Evolutionary conservation across 352 stramenopile genomes (phyloP).

Genomic region (Phytophthora europaea): DNA sequence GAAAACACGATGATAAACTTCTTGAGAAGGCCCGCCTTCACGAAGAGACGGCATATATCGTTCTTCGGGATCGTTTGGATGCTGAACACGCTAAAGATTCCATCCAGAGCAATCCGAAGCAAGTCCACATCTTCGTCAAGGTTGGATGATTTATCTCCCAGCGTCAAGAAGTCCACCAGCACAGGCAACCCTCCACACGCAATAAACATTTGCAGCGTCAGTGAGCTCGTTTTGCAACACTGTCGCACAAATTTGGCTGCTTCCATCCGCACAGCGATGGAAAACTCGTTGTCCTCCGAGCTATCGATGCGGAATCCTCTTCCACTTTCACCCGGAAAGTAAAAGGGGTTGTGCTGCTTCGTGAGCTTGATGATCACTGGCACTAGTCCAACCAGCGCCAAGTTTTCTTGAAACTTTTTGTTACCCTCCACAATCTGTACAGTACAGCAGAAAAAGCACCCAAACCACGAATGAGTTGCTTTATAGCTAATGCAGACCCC

Average conservation of each 20-base stretch:
- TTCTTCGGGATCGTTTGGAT: conserved; percentile 94
- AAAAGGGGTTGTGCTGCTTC: conserved; percentile 57
- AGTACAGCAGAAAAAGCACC: background rate
- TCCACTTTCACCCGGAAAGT: conserved; percentile 27
- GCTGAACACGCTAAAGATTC: conserved; percentile 92
- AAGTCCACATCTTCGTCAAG: conserved; percentile 62
- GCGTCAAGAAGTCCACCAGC: conserved; percentile 83
- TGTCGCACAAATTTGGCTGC: conserved; percentile 91
- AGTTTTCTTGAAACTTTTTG: conserved; percentile 92
- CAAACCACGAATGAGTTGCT: conserved; percentile 12
- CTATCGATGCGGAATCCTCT: conserved; percentile 26
- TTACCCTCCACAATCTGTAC: conserved; percentile 90
- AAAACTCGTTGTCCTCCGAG: conserved; percentile 43
- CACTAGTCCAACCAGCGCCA: conserved; percentile 92
- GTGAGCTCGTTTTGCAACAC: conserved; percentile 87
- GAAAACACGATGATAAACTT: conserved; percentile 92
- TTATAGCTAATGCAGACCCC: background rate
- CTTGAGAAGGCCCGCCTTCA: conserved; percentile 91
- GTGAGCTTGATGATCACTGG: conserved; percentile 93
- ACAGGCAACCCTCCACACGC: conserved; percentile 91
- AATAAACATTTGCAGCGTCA: conserved; percentile 95
- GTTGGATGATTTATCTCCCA: conserved; percentile 36
- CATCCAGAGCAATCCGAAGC: conserved; percentile 89
- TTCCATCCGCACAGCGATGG: conserved; percentile 80
- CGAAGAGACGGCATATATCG: conserved; percentile 95